phyloP scores from a whole-genome alignment of 345 rosid genomes.

The Acer saccharum region DNA sequence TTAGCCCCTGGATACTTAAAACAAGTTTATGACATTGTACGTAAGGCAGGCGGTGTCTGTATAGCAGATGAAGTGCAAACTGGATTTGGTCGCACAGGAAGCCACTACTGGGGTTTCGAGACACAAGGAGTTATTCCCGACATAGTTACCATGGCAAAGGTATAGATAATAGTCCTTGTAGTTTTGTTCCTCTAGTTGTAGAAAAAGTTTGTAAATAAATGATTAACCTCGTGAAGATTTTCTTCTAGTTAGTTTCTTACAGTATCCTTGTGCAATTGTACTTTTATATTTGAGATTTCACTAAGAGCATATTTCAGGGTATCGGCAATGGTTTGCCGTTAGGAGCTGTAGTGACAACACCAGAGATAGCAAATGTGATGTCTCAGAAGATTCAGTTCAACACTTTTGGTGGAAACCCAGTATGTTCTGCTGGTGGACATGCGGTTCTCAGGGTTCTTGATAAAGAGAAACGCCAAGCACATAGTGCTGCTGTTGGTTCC shows the following conservation, averaged over 20 bases:
- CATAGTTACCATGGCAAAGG: constrained; percentile 98
- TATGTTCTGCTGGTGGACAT: constrained; percentile 95
- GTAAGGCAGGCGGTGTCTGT: constrained; percentile 86
- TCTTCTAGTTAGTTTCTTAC: background rate
- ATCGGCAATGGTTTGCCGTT: constrained; percentile 95
- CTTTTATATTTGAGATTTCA: background rate
- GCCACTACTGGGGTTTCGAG: constrained; percentile 93
- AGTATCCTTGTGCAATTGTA: background rate
- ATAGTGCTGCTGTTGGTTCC: constrained; percentile 77
- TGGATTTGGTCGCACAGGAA: constrained; percentile 93
- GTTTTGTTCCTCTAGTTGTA: background rate
- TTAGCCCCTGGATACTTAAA: constrained; percentile 92
- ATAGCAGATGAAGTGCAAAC: constrained; percentile 98
- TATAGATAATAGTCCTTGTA: constrained; percentile 19
- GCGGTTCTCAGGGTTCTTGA: constrained; percentile 92
- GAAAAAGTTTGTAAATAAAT: background rate
- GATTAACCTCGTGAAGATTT: background rate
- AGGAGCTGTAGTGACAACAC: constrained; percentile 95
- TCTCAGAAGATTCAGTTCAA: constrained; percentile 83
- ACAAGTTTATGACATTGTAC: constrained; percentile 76
- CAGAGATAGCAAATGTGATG: constrained; percentile 93
- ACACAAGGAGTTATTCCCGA: constrained; percentile 91
- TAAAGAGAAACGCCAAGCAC: constrained; percentile 82
- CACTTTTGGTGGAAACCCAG: constrained; percentile 97
- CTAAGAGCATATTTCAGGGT: constrained; percentile 46